Conservation (phyloP, 805 yeast genomes). For the Yamadazyma endophytica region DNA sequence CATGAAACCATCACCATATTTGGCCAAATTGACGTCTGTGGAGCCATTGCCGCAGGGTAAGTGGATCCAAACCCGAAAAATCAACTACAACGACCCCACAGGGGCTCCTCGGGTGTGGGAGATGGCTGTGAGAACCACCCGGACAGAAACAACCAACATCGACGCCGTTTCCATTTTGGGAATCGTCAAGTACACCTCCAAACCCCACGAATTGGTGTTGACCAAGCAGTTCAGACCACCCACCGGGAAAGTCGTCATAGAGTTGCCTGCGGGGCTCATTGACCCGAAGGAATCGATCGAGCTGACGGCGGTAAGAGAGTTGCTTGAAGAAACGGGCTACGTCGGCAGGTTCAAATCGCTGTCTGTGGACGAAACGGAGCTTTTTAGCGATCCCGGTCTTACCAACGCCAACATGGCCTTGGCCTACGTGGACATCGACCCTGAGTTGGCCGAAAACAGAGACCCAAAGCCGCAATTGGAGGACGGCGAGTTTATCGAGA, state of each 20-base stretch:
- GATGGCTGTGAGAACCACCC: conserved; percentile 76
- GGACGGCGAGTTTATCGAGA: conserved; percentile 89
- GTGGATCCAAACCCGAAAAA: conserved; percentile 53
- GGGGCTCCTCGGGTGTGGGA: conserved; percentile 82
- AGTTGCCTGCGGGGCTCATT: conserved; percentile 91
- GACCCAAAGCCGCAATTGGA: conserved; percentile 75
- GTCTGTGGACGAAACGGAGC: conserved; percentile 23
- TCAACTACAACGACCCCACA: conserved; percentile 67
- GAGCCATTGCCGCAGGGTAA: conserved; percentile 36
- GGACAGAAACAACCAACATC: conserved; percentile 52
- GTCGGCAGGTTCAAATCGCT: conserved; percentile 53
- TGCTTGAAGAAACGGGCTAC: conserved; percentile 91
- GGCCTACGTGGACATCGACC: conserved; percentile 75
- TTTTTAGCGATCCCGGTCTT: conserved; percentile 78
- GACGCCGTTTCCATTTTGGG: conserved; percentile 95
- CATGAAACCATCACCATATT: conserved; percentile 33
- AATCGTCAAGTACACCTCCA: conserved; percentile 45
- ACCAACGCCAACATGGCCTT: conserved; percentile 83
- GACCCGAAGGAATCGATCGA: conserved; percentile 79
- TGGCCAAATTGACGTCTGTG: conserved; percentile 26
- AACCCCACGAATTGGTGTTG: conserved; percentile 49
- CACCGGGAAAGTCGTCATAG: conserved; percentile 80
- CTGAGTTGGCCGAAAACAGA: conserved; percentile 57
- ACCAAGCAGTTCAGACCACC: conserved; percentile 96
- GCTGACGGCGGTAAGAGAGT: conserved; percentile 80